These are phyloP conservation scores for Candida mattraensis DNA, from an alignment of 805 yeast genomes.

Conservation along the genomic window DNA sequence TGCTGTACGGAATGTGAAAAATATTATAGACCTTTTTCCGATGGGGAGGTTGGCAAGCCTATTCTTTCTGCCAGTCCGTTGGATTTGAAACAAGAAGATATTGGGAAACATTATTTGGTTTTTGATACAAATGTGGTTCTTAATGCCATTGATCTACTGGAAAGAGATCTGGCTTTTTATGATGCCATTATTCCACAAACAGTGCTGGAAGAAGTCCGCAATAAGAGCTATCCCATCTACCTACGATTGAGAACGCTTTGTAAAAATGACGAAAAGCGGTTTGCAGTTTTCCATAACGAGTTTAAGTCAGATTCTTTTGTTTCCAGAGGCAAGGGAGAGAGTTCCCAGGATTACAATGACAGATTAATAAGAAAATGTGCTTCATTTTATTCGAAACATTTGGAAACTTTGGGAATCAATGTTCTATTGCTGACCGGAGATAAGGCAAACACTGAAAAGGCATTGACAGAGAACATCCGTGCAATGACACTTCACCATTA, in stretches of 20 bases:
- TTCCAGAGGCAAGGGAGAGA: conserved; percentile 61
- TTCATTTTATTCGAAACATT: conserved; percentile 70
- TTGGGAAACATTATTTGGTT: conserved; percentile 77
- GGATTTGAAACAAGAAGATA: conserved; percentile 36
- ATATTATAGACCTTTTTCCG: conserved; percentile 58
- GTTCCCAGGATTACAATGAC: conserved; percentile 88
- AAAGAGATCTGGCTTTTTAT: conserved; percentile 68
- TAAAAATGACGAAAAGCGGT: conserved; percentile 75
- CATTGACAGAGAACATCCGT: conserved; percentile 51
- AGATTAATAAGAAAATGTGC: conserved; percentile 80
- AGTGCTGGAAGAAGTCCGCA: conserved; percentile 89
- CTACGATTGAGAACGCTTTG: conserved; percentile 77
- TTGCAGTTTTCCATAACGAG: conserved; percentile 91
- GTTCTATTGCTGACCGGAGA: conserved; percentile 77
- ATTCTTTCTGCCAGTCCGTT: conserved; percentile 66
- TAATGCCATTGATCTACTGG: conserved; percentile 87
- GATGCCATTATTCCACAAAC: conserved; percentile 96
- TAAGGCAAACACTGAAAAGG: conserved; percentile 57
- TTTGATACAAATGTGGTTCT: conserved; percentile 87
- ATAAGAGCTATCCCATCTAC: conserved; percentile 84
- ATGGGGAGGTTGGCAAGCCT: conserved; percentile 64
- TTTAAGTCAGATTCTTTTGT: conserved; percentile 72
- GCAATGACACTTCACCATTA: conserved; percentile 67
- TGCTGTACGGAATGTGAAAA: conserved; percentile 63
- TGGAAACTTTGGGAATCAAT: conserved; percentile 44